These are phyloP conservation scores for Pseudogymnoascus sp. DNA, from an alignment of 2,329 filamentous ascomycete species.

Conservation along the genomic window DNA sequence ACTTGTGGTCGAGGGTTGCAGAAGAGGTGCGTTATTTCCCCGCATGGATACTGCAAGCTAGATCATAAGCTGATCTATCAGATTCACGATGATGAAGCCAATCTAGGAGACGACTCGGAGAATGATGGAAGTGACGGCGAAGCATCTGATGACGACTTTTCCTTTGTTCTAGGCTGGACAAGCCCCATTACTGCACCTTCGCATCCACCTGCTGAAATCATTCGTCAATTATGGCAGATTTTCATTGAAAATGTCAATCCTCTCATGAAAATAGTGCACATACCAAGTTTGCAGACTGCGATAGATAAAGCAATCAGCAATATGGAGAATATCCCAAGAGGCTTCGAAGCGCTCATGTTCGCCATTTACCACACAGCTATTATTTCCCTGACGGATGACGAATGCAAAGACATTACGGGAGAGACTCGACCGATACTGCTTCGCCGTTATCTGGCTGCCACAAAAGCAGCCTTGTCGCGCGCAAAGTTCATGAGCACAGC, in stretches of 20 bases:
- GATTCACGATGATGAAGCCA: conserved; percentile 21
- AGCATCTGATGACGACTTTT: conserved; percentile 21
- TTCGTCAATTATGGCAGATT: conserved; percentile 57
- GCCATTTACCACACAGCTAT: conserved; percentile 53
- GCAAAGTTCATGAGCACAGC: conserved; percentile 51
- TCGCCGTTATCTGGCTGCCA: conserved; percentile 29
- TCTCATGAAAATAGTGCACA: conserved; percentile 58
- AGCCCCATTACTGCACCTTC: conserved; percentile 16
- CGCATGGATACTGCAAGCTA: background rate
- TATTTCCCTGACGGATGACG: conserved; percentile 48
- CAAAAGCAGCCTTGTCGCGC: conserved; percentile 41
- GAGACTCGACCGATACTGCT: conserved; percentile 16
- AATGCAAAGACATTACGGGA: conserved; percentile 29
- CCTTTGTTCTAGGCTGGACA: conserved; percentile 22
- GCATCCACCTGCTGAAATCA: conserved; percentile 36
- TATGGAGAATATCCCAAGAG: conserved; percentile 27
- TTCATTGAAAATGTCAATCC: conserved; percentile 63
- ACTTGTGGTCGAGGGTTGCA: conserved; percentile 23
- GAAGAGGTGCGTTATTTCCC: conserved; percentile 19
- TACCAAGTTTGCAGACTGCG: conserved; percentile 52
- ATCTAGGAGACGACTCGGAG: conserved; percentile 16
- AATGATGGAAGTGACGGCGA: conserved; percentile 19
- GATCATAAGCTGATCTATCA: conserved; percentile 13
- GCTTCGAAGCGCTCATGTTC: conserved; percentile 62
- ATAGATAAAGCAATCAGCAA: conserved; percentile 51